Percentiles rank a stretch among this genome's conserved stretches.
Evolutionary conservation across 2,329 filamentous ascomycete species (phyloP).

Genomic region (Nemania sp.): DNA sequence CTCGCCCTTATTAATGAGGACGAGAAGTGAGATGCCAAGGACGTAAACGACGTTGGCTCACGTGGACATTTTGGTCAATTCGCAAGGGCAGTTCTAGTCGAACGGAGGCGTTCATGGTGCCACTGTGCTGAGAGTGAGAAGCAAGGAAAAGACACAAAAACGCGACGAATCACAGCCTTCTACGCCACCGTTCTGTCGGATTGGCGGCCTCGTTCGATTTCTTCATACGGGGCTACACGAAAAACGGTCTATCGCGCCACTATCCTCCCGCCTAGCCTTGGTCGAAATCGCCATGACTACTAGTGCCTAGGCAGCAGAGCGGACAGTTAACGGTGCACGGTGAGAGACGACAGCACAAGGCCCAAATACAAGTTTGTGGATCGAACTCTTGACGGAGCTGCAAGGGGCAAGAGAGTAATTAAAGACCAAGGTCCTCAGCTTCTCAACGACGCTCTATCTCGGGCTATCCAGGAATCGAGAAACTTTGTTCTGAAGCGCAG

Average conservation of each 20-base stretch:
- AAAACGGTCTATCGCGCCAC: neutral
- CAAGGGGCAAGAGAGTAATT: neutral
- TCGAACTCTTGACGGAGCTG: neutral
- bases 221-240: neutral
- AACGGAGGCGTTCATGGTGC: neutral
- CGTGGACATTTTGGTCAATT: neutral
- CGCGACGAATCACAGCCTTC: neutral
- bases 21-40: neutral
- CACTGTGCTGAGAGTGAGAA: no score
- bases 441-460: neutral
- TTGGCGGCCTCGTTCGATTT: neutral
- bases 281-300: neutral
- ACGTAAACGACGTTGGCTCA: neutral
- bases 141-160: conserved; percentile 7
- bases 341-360: neutral
- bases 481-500: no score
- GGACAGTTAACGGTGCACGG: neutral
- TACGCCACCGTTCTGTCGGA: neutral
- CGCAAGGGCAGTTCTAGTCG: neutral
- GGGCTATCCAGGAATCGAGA: neutral
- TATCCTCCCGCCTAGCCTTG: neutral
- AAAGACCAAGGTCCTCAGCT: neutral
- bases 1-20: neutral
- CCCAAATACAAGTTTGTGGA: neutral
- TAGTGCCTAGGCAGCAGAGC: neutral